Percentiles rank a stretch among this genome's conserved stretches.
phyloP scores from a whole-genome alignment of 2,329 filamentous ascomycete genomes.

The Diaporthe sp. region DNA sequence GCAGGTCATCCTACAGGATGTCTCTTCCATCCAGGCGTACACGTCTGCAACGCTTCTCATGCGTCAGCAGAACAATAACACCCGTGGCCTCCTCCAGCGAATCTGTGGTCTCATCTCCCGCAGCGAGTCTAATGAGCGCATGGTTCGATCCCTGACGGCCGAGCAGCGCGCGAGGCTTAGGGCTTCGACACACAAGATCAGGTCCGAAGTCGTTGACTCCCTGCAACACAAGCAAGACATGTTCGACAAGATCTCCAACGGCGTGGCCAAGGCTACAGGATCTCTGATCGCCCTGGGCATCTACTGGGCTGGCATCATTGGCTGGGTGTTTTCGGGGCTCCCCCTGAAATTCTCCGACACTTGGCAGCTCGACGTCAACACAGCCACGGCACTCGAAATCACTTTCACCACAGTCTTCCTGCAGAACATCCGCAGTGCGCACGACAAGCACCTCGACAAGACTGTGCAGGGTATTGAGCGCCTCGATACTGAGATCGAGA shows the following conservation, averaged over 20 bases:
- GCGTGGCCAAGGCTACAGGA: constrained; percentile 47
- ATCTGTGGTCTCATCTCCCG: constrained; percentile 53
- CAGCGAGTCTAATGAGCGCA: constrained; percentile 50
- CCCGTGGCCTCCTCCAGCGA: constrained; percentile 47
- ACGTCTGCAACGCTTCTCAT: constrained; percentile 55
- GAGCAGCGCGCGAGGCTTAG: constrained; percentile 42
- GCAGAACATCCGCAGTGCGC: constrained; percentile 55
- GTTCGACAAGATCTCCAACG: constrained; percentile 49
- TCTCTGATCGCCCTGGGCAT: constrained; percentile 50
- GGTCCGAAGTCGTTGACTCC: constrained; percentile 45
- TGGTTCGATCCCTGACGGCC: constrained; percentile 46
- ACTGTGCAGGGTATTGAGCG: constrained; percentile 52
- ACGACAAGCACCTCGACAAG: constrained; percentile 50
- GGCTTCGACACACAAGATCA: constrained; percentile 43
- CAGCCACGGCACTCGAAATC: constrained; percentile 58
- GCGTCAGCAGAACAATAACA: constrained; percentile 54
- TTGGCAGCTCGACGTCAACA: constrained; percentile 60
- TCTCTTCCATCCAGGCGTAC: constrained; percentile 54
- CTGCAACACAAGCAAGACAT: constrained; percentile 49
- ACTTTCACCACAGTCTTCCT: constrained; percentile 57
- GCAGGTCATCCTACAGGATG: constrained; percentile 54
- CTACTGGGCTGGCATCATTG: constrained; percentile 53
- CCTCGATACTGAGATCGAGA: constrained; percentile 53
- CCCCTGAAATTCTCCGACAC: constrained; percentile 49
- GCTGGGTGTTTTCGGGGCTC: constrained; percentile 52